Conservation (phyloP, 2,329 filamentous ascomycete genomes). For the Colletotrichum higginsianum region DNA sequence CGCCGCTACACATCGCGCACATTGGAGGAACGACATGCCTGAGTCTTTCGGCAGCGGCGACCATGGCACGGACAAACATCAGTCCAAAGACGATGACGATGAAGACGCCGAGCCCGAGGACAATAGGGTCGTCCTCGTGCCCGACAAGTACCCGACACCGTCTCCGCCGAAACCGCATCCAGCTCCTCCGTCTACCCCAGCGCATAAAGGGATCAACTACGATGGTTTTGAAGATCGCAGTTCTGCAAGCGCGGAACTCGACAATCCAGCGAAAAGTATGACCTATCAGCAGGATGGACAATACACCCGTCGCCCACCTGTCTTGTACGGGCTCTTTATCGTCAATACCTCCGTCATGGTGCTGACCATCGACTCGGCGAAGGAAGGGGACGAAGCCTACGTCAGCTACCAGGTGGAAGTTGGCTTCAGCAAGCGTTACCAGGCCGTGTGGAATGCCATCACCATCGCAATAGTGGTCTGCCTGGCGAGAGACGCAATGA, state of each 20-base stretch:
- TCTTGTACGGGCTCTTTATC: slow-evolving; percentile 61
- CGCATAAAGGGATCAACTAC: not conserved
- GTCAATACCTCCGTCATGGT: slow-evolving; percentile 57
- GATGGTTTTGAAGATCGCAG: not conserved
- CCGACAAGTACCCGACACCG: slow-evolving; percentile 36
- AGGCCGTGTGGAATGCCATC: slow-evolving; percentile 62
- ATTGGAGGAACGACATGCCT: slow-evolving; percentile 47
- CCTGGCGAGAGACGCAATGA: slow-evolving; percentile 58
- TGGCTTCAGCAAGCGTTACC: slow-evolving; percentile 55
- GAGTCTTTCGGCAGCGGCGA: not conserved
- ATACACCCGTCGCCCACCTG: slow-evolving; percentile 50
- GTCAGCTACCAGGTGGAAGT: slow-evolving; percentile 61
- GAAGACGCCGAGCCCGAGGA: slow-evolving; percentile 39
- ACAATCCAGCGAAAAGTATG: not conserved
- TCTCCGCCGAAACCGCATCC: slow-evolving; percentile 12
- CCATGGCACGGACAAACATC: not conserved
- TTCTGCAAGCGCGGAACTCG: not conserved
- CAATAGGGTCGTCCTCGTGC: slow-evolving; percentile 38
- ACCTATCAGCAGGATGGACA: not conserved
- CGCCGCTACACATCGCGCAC: slow-evolving; percentile 55
- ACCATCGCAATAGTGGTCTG: slow-evolving; percentile 59
- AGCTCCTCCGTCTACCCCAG: slow-evolving; percentile 3
- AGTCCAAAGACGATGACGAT: slow-evolving; percentile 21
- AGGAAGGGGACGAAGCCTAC: slow-evolving; percentile 51
- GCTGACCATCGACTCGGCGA: slow-evolving; percentile 57